Evolutionary conservation across 768 basidiomycete genomes (phyloP), one percentile per base, ranked within the genome.

Genomic region (Termitomyces sp.): DNA sequence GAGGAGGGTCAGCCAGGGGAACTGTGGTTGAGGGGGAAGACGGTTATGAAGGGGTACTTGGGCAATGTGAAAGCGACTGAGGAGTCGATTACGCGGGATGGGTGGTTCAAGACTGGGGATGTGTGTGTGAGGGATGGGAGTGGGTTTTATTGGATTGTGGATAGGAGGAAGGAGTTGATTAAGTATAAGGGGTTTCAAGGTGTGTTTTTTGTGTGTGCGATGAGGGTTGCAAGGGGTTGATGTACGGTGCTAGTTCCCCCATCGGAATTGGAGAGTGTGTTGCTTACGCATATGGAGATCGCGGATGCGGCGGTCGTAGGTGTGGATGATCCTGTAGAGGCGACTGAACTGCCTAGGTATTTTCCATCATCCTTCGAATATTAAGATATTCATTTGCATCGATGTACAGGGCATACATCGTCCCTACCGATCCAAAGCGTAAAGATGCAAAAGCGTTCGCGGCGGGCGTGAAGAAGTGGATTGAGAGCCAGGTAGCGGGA

Each of bases 81-180:
- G 22, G 78, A 83, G 13, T 70, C 85, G 5, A 86, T 95, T 59
- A 89, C 87, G 0, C 68, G 68, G 0, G 87, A 91, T 45, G 79
- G 83, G 2, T 97, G 91, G 91, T 86, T 93, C 73, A 91, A 88
- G 75, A 94, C 93, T 0, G 92, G 94, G 1, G 94, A 96, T 66
- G 80, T 95, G 44, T 88, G 81, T 1, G 65, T 77, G n/a, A 70
- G 82, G 12, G 88, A 92, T 57, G 54, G 67, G 2, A 83, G 91
- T 0, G 94, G 91, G 0, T 89, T 77, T 64, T 90, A 84, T 65
- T 80, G 76, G 60, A 88, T 91, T 50, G 84, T 91, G 1, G 89
- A 91, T 61, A 73, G 91, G 25, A 75, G 79, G 47, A 90, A 90
- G 56, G 89, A 89, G 63, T 70, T 89, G 25, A 85, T 90, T 64